phyloP scores from a whole-genome alignment of 2,329 filamentous ascomycete species.

The Dactylellina cionopaga region DNA sequence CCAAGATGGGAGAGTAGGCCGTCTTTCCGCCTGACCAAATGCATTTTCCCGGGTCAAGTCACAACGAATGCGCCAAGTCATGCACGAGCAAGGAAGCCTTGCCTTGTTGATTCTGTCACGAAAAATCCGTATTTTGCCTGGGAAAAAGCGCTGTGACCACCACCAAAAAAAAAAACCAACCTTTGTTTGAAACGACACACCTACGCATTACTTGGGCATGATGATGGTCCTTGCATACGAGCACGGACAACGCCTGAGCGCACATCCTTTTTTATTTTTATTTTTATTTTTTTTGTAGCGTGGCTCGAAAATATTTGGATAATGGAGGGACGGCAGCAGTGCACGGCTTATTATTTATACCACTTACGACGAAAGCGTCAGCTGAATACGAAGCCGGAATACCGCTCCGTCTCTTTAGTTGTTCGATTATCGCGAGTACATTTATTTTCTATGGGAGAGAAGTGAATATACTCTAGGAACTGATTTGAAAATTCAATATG shows the following conservation, averaged over 20 bases:
- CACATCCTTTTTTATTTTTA: slow-evolving; percentile 18
- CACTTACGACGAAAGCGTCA: slow-evolving; percentile 30
- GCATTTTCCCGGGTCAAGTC: slow-evolving; percentile 31
- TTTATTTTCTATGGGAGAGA: neutral
- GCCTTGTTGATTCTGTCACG: slow-evolving; percentile 8
- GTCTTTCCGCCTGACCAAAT: slow-evolving; percentile 51
- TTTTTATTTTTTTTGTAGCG: neutral
- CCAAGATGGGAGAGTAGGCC: slow-evolving; percentile 41
- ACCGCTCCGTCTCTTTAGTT: too few species aligned
- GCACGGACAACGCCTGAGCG: slow-evolving; percentile 50
- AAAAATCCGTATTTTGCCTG: slow-evolving; percentile 48
- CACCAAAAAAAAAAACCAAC: neutral
- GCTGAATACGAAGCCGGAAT: slow-evolving; percentile 25
- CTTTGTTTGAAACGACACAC: slow-evolving; percentile 43
- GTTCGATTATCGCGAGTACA: neutral
- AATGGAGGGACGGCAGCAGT: slow-evolving; percentile 15
- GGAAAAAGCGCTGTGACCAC: slow-evolving; percentile 36
- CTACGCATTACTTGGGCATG: slow-evolving; percentile 32
- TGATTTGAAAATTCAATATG: neutral
- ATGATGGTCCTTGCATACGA: slow-evolving; percentile 52
- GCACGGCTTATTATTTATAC: slow-evolving; percentile 25
- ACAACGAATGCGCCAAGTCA: slow-evolving; percentile 26
- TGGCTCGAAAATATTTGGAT: neutral
- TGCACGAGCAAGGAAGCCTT: slow-evolving; percentile 26
- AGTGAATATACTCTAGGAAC: slow-evolving; percentile 1